These are phyloP conservation scores for Alternaria angustiovoidea DNA, from an alignment of 2,329 filamentous ascomycete species.

Conservation along the genomic window DNA sequence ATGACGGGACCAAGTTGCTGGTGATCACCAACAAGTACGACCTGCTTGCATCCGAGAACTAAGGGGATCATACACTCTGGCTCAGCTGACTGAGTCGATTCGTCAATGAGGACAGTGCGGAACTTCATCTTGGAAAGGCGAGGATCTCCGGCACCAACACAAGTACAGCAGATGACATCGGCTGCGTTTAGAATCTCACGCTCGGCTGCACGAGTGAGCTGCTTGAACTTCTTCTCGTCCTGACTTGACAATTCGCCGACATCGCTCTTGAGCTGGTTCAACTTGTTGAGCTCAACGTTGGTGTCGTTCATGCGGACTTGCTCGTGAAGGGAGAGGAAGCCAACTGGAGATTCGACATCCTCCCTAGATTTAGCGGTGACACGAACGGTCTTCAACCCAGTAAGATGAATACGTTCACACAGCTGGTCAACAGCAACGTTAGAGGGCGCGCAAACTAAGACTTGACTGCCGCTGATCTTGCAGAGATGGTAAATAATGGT, in stretches of 20 bases:
- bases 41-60: conserved; percentile 96
- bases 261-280: conserved; percentile 91
- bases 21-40: conserved; percentile 97
- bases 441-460: conserved; percentile 94
- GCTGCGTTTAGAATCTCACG: conserved; percentile 94
- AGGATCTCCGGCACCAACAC: conserved; percentile 95
- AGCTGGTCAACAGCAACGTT: conserved; percentile 99
- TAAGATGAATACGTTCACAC: conserved; percentile 94
- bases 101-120: conserved; percentile 95
- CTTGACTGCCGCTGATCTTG: conserved; percentile 93
- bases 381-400: conserved; percentile 93
- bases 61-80: conserved; percentile 99
- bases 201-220: conserved; percentile 90
- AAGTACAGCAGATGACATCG: conserved; percentile 98
- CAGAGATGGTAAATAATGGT: conserved; percentile 98
- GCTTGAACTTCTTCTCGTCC: conserved; percentile 98
- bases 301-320: conserved; percentile 98
- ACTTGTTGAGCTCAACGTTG: conserved; percentile 90
- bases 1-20: conserved; percentile 98
- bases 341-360: conserved; percentile 98
- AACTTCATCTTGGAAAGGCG: conserved; percentile 97
- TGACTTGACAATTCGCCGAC: conserved; percentile 90
- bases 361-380: conserved; percentile 98
- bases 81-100: conserved; percentile 97
- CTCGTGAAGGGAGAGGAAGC: conserved; percentile 93